Conservation (phyloP, 495 filamentous ascomycete species). For the Aspergillus haitiensis region DNA sequence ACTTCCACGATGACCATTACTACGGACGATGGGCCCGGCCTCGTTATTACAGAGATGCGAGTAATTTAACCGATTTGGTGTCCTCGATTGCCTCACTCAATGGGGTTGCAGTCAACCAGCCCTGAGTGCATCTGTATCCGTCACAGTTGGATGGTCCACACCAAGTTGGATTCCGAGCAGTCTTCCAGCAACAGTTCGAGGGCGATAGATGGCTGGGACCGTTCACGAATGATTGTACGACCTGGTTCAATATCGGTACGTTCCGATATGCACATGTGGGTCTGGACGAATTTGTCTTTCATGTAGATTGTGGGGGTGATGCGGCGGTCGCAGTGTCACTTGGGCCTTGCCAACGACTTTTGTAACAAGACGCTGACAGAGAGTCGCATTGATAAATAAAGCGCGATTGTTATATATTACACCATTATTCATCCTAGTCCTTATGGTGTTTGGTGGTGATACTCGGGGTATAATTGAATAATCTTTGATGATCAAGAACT, state of each 20-base stretch:
- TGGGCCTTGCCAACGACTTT: too few species aligned
- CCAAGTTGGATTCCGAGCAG: not conserved
- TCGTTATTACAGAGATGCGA: not conserved
- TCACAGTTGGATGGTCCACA: not conserved
- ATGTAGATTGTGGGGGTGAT: not conserved
- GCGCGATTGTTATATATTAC: too few species aligned
- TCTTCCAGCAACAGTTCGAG: slow-evolving; percentile 31
- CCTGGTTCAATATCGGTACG: slow-evolving; percentile 30
- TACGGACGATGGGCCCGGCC: not conserved
- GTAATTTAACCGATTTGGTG: not conserved
- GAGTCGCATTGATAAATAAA: too few species aligned
- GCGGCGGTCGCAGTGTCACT: not conserved
- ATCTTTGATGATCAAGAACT: too few species aligned
- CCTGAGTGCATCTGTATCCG: not conserved
- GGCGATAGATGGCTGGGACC: slow-evolving; percentile 18
- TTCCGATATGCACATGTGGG: slow-evolving; percentile 35
- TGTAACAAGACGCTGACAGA: too few species aligned
- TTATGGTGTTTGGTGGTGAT: too few species aligned
- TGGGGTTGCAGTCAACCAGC: not conserved
- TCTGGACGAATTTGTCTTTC: slow-evolving; percentile 41
- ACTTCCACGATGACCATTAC: not conserved
- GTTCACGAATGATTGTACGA: slow-evolving; percentile 23
- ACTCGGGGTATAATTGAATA: too few species aligned
- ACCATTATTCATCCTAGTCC: too few species aligned
- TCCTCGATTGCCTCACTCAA: not conserved